Conservation (phyloP, 2,329 filamentous ascomycete species). For the Sordariomycetes sp. region DNA sequence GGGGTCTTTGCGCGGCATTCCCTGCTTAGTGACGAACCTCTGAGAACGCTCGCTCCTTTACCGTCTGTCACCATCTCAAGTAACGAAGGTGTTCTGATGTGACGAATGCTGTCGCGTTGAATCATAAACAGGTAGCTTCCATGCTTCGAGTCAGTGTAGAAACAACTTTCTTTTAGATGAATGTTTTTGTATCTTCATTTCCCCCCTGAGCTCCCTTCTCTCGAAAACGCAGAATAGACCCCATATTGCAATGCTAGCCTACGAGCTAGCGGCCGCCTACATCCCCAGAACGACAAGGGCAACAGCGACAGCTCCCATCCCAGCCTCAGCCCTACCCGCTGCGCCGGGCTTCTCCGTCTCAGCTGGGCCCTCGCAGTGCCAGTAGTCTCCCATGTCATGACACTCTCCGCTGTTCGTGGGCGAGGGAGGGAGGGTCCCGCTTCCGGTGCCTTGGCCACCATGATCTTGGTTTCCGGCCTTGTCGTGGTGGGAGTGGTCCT, state of each 20-base stretch:
- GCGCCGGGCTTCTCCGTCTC: neutral
- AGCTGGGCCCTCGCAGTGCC: neutral
- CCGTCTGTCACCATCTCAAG: too few species aligned
- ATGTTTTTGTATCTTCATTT: neutral
- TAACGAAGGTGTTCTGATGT: too few species aligned
- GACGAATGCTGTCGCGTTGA: too few species aligned
- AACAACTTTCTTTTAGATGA: too few species aligned
- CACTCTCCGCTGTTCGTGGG: neutral
- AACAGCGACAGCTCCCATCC: neutral
- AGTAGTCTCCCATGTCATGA: neutral
- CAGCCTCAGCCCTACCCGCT: neutral
- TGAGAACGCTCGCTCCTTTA: too few species aligned
- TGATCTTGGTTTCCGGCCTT: neutral
- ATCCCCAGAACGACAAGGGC: neutral
- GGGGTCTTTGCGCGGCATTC: too few species aligned
- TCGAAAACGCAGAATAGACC: neutral
- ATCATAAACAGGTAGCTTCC: too few species aligned
- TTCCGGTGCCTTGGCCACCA: neutral
- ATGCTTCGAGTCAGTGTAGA: too few species aligned
- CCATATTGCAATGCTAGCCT: neutral
- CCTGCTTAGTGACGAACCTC: too few species aligned
- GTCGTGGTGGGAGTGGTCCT: neutral
- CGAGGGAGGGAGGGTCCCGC: neutral
- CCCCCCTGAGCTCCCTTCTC: neutral
- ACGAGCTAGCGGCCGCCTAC: neutral